A percentile compares a stretch with the other conserved stretches of the same genome.
Evolutionary conservation across 2,329 filamentous ascomycete genomes (phyloP).

Genomic region (Geosmithia putterillii): DNA sequence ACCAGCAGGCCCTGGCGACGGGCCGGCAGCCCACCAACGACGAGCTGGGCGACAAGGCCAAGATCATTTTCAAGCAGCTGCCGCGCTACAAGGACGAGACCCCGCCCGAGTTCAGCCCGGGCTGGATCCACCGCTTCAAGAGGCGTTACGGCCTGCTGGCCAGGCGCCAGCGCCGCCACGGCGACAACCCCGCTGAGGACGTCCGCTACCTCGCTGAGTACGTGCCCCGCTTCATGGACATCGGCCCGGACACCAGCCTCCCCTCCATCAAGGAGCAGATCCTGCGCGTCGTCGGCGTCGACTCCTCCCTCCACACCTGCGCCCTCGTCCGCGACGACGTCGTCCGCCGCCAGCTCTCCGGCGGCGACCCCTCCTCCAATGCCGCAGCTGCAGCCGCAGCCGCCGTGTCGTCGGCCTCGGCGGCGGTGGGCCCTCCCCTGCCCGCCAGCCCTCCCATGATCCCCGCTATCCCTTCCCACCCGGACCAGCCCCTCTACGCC

Average conservation of each 20-base stretch:
- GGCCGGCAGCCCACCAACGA: slow-evolving; percentile 50
- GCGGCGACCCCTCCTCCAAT: no score
- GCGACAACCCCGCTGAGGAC: slow-evolving; percentile 40
- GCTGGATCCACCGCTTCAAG: slow-evolving; percentile 54
- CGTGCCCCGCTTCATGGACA: slow-evolving; percentile 45
- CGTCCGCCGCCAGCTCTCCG: slow-evolving; percentile 22
- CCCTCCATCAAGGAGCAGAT: slow-evolving; percentile 46
- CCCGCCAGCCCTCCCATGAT: slow-evolving; percentile 12
- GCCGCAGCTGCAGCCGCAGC: no score
- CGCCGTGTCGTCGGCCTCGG: no score
- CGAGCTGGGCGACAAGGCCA: slow-evolving; percentile 50
- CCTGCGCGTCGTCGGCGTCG: slow-evolving; percentile 40
- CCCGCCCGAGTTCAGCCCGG: slow-evolving; percentile 50
- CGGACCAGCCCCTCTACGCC: slow-evolving; percentile 27
- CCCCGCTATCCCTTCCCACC: slow-evolving; percentile 13
- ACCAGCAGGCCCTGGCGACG: slow-evolving; percentile 35
- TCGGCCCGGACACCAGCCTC: slow-evolving; percentile 45
- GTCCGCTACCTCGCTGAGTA: slow-evolving; percentile 48
- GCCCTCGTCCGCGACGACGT: slow-evolving; percentile 47
- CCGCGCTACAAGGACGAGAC: slow-evolving; percentile 48
- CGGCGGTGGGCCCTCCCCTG: slow-evolving; percentile 7
- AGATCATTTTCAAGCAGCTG: slow-evolving; percentile 43
- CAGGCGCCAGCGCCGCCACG: slow-evolving; percentile 40
- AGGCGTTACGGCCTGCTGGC: slow-evolving; percentile 49
- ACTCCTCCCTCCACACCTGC: slow-evolving; percentile 39